A percentile compares a stretch with the other conserved stretches of the same genome.
These are phyloP conservation scores for Penicillium italicum DNA, from an alignment of 2,329 filamentous ascomycete genomes.

Conservation along the genomic window DNA sequence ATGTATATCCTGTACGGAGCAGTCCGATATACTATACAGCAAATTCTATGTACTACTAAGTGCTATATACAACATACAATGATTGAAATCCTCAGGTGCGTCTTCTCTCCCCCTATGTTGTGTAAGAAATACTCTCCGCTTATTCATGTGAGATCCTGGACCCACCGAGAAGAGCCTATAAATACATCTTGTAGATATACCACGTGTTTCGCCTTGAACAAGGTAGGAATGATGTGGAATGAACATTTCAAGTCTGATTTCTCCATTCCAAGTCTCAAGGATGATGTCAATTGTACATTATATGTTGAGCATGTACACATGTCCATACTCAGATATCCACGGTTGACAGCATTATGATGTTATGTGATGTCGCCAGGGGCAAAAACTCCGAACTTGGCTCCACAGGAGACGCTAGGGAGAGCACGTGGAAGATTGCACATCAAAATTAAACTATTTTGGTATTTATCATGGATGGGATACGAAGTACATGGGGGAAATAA, in stretches of 20 bases:
- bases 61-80: neutral
- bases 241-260: neutral
- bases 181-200: constrained; percentile 1
- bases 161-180: constrained; percentile 12
- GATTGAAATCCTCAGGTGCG: neutral
- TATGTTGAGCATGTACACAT: neutral
- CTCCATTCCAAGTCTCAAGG: neutral
- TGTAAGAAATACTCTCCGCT: too few relatives aligned
- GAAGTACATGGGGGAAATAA: too few relatives aligned
- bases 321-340: neutral
- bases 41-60: neutral
- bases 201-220: neutral
- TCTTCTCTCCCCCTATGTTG: neutral
- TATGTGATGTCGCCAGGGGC: constrained; percentile 12
- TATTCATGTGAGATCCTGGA: constrained; percentile 18
- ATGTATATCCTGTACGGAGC: neutral
- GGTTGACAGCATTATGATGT: neutral
- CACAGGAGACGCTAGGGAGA: constrained; percentile 15
- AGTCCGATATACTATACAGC: neutral
- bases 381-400: constrained; percentile 11
- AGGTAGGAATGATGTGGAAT: neutral
- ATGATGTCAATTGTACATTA: neutral
- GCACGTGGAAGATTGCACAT: constrained; percentile 25
- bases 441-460: constrained; percentile 20
- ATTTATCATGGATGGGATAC: neutral